Evolutionary conservation across 495 filamentous ascomycete species (phyloP).

Genomic region (Lichina pygmaea): DNA sequence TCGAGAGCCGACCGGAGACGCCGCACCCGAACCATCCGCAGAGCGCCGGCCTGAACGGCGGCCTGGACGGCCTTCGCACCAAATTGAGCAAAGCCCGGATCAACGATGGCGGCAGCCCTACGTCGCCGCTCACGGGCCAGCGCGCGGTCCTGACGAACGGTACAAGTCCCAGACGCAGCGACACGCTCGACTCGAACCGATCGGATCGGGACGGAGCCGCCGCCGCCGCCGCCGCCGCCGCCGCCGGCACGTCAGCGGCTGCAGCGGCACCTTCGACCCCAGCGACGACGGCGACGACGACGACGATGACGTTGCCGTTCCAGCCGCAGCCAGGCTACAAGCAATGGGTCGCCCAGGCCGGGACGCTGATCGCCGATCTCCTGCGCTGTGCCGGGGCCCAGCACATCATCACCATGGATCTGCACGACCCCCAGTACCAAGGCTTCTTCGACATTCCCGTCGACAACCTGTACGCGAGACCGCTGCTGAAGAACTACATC

Average conservation of each 20-base stretch:
- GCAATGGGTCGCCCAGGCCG: slow-evolving; percentile 95
- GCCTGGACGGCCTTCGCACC: slow-evolving; percentile 34
- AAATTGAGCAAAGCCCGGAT: slow-evolving; percentile 33
- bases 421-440: slow-evolving; percentile 96
- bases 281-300: not conserved
- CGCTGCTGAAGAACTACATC: slow-evolving; percentile 74
- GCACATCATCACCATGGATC: slow-evolving; percentile 89
- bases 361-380: slow-evolving; percentile 81
- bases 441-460: slow-evolving; percentile 98
- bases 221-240: not conserved
- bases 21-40: slow-evolving; percentile 41
- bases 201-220: slow-evolving; percentile 10
- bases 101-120: slow-evolving; percentile 10
- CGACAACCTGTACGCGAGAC: slow-evolving; percentile 80
- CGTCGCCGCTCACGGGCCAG: not conserved
- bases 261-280: not conserved
- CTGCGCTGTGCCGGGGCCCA: slow-evolving; percentile 89
- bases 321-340: slow-evolving; percentile 77
- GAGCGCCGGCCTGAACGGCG: slow-evolving; percentile 26
- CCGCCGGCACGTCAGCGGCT: slow-evolving; percentile 3
- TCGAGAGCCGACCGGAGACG: slow-evolving; percentile 75
- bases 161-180: slow-evolving; percentile 17
- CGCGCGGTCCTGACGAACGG: slow-evolving; percentile 4
- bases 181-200: slow-evolving; percentile 32
- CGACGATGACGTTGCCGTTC: slow-evolving; percentile 20